These are phyloP conservation scores for Kwoniella shandongensis DNA, from an alignment of 768 basidiomycete species.

Conservation along the genomic window DNA sequence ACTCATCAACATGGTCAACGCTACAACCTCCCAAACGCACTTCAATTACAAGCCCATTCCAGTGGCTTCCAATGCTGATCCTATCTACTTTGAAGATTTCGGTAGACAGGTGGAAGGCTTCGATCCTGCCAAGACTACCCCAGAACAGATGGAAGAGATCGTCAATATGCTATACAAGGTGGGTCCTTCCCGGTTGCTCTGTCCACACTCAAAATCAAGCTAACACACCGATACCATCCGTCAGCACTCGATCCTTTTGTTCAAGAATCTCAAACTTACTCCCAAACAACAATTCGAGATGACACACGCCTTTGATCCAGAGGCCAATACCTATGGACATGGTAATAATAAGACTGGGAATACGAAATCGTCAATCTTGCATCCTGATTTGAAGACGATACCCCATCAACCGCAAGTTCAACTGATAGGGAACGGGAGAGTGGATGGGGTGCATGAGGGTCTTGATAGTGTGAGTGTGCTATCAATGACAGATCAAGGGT, in stretches of 20 bases:
- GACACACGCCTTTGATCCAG: conserved; percentile 80
- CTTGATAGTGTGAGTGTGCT: conserved; percentile 59
- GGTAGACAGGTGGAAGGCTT: conserved; percentile 75
- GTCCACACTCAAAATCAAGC: not conserved
- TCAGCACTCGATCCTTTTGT: conserved; percentile 73
- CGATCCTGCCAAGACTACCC: conserved; percentile 62
- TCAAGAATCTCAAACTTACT: conserved; percentile 66
- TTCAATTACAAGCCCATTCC: conserved; percentile 59
- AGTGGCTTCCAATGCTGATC: conserved; percentile 68
- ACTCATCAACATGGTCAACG: conserved; percentile 2
- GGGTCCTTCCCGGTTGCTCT: conserved; percentile 17
- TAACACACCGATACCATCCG: not conserved
- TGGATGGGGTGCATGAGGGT: conserved; percentile 72
- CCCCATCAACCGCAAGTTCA: conserved; percentile 85
- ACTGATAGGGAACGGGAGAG: conserved; percentile 81
- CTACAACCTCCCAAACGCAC: conserved; percentile 8
- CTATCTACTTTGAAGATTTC: conserved; percentile 67
- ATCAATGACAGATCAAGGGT: too few species aligned
- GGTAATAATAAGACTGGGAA: conserved; percentile 80
- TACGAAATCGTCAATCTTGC: conserved; percentile 75
- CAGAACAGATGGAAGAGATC: conserved; percentile 67
- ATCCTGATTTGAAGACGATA: conserved; percentile 86
- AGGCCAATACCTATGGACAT: conserved; percentile 70
- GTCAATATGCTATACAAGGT: conserved; percentile 76
- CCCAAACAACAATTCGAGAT: conserved; percentile 82